Conservation (phyloP, 768 basidiomycete species). For the Trametes cubensis region DNA sequence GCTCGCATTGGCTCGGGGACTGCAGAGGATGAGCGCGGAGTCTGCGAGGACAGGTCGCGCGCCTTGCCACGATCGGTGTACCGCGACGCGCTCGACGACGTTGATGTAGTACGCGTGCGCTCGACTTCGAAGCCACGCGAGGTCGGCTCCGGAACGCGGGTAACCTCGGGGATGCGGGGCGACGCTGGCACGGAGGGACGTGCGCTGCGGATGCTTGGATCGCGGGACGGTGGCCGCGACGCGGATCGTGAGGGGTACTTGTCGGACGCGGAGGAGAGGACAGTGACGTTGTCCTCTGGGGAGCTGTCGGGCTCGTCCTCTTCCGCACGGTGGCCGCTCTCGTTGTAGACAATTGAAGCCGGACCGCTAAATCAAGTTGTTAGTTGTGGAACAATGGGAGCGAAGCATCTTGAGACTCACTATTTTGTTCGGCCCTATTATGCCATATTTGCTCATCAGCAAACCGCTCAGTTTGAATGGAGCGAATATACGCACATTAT, state of each 20-base stretch:
- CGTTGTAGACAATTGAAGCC: constrained; percentile 80
- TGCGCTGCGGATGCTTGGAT: constrained; percentile 34
- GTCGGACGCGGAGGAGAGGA: constrained; percentile 41
- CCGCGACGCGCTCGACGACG: constrained; percentile 23
- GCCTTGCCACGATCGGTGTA: constrained; percentile 31
- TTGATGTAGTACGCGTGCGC: constrained; percentile 20
- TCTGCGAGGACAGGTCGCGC: constrained; percentile 28
- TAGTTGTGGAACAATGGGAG: background rate
- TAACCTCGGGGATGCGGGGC: constrained; percentile 25
- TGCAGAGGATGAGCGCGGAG: constrained; percentile 25
- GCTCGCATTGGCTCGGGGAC: constrained; percentile 34
- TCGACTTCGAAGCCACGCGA: constrained; percentile 20
- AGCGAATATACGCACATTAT: constrained; percentile 55
- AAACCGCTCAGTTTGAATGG: background rate
- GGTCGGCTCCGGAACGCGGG: constrained; percentile 8
- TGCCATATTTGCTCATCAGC: constrained; percentile 9
- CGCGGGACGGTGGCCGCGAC: constrained; percentile 60
- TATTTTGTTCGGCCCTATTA: constrained; percentile 68
- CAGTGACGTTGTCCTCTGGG: constrained; percentile 62
- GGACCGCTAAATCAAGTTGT: constrained; percentile 56
- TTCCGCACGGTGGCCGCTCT: constrained; percentile 71
- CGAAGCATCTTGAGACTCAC: constrained; percentile 43
- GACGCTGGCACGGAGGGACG: constrained; percentile 35
- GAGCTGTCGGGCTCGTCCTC: constrained; percentile 71
- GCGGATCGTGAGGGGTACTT: constrained; percentile 50